Evolutionary conservation across 1,284 basidiomycete species (phyloP).

Genomic region (Naganishia sp.): DNA sequence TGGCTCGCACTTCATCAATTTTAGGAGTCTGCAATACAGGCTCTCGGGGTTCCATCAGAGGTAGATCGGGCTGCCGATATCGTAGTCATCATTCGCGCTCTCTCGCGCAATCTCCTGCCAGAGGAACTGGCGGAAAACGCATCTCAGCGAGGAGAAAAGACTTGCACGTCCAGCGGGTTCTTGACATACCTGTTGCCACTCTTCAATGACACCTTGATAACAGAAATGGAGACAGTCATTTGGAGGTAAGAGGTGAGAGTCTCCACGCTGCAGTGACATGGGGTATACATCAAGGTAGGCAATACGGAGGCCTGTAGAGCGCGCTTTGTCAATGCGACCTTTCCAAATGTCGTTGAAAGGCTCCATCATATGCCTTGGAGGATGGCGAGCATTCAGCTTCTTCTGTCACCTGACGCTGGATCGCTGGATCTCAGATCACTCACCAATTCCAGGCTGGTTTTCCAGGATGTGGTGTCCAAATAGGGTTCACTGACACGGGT

Average conservation of each 20-base stretch:
- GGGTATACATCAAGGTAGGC: slow-evolving; percentile 29
- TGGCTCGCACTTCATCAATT: background rate
- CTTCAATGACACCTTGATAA: slow-evolving; percentile 26
- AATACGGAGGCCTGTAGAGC: slow-evolving; percentile 2
- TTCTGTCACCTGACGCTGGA: background rate
- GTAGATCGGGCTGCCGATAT: slow-evolving; percentile 15
- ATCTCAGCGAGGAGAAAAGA: background rate
- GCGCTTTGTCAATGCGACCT: background rate
- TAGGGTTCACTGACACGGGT: background rate
- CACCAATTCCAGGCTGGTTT: slow-evolving; percentile 10
- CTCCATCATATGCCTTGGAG: slow-evolving; percentile 23
- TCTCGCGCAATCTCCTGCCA: slow-evolving; percentile 26
- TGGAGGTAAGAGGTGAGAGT: slow-evolving; percentile 28
- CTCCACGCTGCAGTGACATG: slow-evolving; percentile 28
- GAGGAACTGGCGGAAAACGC: slow-evolving; percentile 8
- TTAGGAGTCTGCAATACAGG: background rate
- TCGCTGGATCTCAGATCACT: background rate
- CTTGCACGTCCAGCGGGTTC: background rate
- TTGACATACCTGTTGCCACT: slow-evolving; percentile 30
- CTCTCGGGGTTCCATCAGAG: background rate
- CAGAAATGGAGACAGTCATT: slow-evolving; percentile 32
- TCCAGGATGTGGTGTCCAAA: background rate
- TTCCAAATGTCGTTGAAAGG: slow-evolving; percentile 22
- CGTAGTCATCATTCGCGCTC: slow-evolving; percentile 15
- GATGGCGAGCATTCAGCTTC: background rate